Conservation (phyloP, 108 stramenopile genomes). For the Asterionellopsis glacialis region DNA sequence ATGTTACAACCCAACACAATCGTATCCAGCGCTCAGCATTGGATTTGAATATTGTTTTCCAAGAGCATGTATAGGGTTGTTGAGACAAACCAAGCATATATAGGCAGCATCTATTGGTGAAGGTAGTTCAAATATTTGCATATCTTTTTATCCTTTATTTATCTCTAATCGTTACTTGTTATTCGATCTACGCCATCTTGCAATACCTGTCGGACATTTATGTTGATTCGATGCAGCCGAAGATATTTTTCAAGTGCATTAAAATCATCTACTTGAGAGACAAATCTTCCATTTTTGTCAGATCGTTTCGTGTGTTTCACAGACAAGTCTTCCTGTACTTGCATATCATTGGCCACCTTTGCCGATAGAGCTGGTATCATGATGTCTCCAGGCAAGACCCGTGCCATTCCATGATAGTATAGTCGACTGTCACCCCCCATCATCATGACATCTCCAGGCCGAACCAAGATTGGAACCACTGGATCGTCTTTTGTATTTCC, state of each 20-base stretch:
- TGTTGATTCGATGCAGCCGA: conserved; percentile 50
- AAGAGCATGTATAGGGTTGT: too few relatives aligned
- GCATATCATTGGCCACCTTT: conserved; percentile 2
- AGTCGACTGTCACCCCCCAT: conserved; percentile 50
- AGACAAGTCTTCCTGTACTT: neutral
- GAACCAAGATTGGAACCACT: conserved; percentile 49
- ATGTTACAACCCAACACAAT: too few relatives aligned
- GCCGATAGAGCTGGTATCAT: neutral
- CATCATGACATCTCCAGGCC: conserved; percentile 61
- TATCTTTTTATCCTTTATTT: too few relatives aligned
- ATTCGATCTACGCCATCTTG: conserved; percentile 13
- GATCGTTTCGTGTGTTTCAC: too few relatives aligned
- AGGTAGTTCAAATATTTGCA: too few relatives aligned
- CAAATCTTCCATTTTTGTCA: too few relatives aligned
- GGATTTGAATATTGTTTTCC: too few relatives aligned
- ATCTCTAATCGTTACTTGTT: too few relatives aligned
- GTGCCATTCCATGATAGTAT: conserved; percentile 64
- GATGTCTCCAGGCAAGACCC: conserved; percentile 24
- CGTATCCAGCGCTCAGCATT: too few relatives aligned
- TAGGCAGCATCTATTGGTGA: too few relatives aligned
- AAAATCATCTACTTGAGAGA: neutral
- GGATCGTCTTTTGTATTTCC: conserved; percentile 52
- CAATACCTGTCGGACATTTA: conserved; percentile 66
- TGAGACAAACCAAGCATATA: too few relatives aligned
- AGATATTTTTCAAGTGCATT: conserved; percentile 26